Percentiles rank a stretch among this genome's conserved stretches.
Conservation (phyloP, 352 stramenopile species). For the Thalassiosira livingstoniorum region DNA sequence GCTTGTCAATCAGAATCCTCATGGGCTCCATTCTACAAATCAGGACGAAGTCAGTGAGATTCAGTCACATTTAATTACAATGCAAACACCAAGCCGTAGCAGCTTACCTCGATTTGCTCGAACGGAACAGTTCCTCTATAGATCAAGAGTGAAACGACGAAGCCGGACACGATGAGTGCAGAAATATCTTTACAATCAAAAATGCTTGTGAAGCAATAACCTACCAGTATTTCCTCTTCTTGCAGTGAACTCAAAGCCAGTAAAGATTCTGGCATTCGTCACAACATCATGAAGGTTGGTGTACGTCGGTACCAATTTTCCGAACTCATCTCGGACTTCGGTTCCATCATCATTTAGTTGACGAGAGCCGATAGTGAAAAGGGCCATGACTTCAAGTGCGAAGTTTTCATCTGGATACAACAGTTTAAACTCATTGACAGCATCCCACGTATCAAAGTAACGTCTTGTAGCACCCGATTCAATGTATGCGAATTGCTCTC, state of each 20-base stretch:
- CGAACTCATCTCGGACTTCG: constrained; percentile 62
- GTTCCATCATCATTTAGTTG: constrained; percentile 78
- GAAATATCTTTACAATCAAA: neutral
- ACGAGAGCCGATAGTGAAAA: constrained; percentile 49
- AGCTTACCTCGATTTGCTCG: constrained; percentile 57
- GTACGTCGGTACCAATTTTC: constrained; percentile 67
- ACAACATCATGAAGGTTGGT: constrained; percentile 79
- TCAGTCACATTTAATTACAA: too few species aligned
- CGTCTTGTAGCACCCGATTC: constrained; percentile 42
- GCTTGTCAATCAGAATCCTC: constrained; percentile 56
- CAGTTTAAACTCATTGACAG: neutral
- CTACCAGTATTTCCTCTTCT: neutral
- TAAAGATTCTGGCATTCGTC: constrained; percentile 65
- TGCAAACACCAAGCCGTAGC: too few species aligned
- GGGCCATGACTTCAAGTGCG: constrained; percentile 62
- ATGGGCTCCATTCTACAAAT: too few species aligned
- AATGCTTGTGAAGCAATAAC: neutral
- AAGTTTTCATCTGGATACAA: constrained; percentile 67
- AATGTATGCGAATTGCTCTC: constrained; percentile 57
- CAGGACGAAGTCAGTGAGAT: too few species aligned
- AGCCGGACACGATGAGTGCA: neutral
- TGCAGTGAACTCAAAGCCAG: constrained; percentile 61
- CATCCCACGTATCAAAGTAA: constrained; percentile 32
- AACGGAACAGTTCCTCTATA: constrained; percentile 61
- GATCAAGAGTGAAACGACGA: neutral